Conservation (phyloP, 331 rosid species). For the Cydonia oblonga region DNA sequence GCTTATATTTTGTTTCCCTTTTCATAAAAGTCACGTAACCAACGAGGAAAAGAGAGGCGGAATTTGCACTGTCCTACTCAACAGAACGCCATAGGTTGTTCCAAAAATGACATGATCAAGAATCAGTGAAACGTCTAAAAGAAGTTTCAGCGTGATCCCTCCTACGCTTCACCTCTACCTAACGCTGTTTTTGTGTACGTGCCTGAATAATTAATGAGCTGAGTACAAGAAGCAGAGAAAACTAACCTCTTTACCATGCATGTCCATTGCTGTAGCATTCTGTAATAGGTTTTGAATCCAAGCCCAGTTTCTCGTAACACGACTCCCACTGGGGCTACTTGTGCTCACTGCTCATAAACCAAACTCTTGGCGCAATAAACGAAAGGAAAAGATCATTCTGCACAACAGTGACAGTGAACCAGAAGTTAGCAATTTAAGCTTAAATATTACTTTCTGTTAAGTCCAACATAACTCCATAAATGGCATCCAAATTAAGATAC, state of each 20-base stretch:
- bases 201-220: not conserved
- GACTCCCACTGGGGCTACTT: slow-evolving; percentile 48
- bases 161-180: not conserved
- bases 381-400: slow-evolving; percentile 67
- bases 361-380: slow-evolving; percentile 59
- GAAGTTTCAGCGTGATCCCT: not conserved
- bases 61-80: not conserved
- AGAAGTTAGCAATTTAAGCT: not conserved
- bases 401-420: slow-evolving; percentile 10
- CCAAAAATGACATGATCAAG: not conserved
- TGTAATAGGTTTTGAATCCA: slow-evolving; percentile 46
- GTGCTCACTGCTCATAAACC: slow-evolving; percentile 14
- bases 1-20: not conserved
- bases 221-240: not conserved
- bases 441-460: not conserved
- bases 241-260: slow-evolving; percentile 59
- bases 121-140: not conserved
- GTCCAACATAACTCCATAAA: not conserved
- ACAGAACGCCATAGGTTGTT: not conserved
- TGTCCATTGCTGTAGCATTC: slow-evolving; percentile 49
- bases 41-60: not conserved
- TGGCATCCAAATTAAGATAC: not conserved
- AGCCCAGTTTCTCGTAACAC: slow-evolving; percentile 50
- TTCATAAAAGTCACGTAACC: not conserved
- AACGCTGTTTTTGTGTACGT: not conserved